Percentiles rank a stretch among this genome's conserved stretches.
Evolutionary conservation across 2,329 filamentous ascomycete genomes (phyloP).

Genomic region (Curvularia verruculosa): DNA sequence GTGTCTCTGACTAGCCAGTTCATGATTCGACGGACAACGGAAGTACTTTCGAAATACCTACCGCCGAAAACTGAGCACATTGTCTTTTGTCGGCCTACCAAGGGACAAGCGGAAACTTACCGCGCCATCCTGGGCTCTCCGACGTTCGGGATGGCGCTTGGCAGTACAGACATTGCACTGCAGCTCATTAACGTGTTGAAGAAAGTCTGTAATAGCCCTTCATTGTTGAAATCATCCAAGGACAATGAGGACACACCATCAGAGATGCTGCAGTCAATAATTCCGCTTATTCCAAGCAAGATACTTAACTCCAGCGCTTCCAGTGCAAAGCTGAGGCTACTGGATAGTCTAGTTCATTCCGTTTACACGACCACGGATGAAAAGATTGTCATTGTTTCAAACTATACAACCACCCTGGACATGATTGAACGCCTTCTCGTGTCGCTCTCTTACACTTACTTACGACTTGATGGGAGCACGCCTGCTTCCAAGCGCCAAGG

Average conservation of each 20-base stretch:
- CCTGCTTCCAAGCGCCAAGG: conserved; percentile 68
- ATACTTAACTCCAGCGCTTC: conserved; percentile 63
- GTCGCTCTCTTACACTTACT: conserved; percentile 64
- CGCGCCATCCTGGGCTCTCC: conserved; percentile 68
- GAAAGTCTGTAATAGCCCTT: conserved; percentile 75
- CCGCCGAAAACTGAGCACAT: conserved; percentile 72
- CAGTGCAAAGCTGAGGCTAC: conserved; percentile 69
- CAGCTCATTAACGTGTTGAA: conserved; percentile 75
- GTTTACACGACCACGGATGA: conserved; percentile 67
- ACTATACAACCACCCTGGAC: conserved; percentile 75
- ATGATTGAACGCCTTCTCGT: conserved; percentile 67
- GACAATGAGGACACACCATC: conserved; percentile 56
- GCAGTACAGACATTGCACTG: conserved; percentile 66
- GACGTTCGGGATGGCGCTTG: conserved; percentile 66
- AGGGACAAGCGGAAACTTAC: conserved; percentile 65
- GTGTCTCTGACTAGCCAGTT: conserved; percentile 66
- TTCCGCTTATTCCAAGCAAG: conserved; percentile 62
- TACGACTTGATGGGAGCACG: conserved; percentile 73
- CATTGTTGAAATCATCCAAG: conserved; percentile 61
- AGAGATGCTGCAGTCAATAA: conserved; percentile 50
- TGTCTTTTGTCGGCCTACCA: conserved; percentile 68
- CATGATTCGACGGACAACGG: conserved; percentile 69
- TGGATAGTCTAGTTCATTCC: conserved; percentile 68
- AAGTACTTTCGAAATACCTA: conserved; percentile 69
- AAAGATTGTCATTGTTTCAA: conserved; percentile 77